Conservation (phyloP, 495 filamentous ascomycete species). For the Tuber magnatum region DNA sequence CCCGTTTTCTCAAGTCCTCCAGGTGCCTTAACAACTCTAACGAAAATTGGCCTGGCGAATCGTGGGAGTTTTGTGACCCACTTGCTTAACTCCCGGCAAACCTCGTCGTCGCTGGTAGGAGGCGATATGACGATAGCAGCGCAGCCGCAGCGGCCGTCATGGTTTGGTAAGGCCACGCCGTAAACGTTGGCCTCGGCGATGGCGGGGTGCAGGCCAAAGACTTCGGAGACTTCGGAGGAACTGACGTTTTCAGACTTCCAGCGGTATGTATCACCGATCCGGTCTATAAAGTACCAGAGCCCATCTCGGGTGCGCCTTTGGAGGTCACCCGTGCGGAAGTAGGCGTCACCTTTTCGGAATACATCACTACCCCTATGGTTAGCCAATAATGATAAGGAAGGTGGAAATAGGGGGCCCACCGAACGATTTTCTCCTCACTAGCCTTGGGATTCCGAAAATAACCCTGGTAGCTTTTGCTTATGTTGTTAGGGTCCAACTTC, state of each 20-base stretch:
- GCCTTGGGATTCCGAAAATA: slow-evolving; percentile 74
- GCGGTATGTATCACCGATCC: slow-evolving; percentile 87
- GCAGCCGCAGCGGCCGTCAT: slow-evolving; percentile 83
- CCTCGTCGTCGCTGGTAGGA: slow-evolving; percentile 44
- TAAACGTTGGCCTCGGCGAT: slow-evolving; percentile 83
- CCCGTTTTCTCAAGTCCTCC: slow-evolving; percentile 58
- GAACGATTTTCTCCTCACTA: slow-evolving; percentile 69
- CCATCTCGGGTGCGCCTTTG: slow-evolving; percentile 64
- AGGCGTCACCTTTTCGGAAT: slow-evolving; percentile 72
- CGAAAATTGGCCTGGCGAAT: slow-evolving; percentile 71
- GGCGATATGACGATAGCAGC: slow-evolving; percentile 52
- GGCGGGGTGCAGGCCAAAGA: slow-evolving; percentile 58
- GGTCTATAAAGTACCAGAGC: slow-evolving; percentile 76
- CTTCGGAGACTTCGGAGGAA: slow-evolving; percentile 73
- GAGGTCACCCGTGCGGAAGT: slow-evolving; percentile 80
- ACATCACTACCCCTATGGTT: slow-evolving; percentile 48
- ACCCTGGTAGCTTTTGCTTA: slow-evolving; percentile 66
- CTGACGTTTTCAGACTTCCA: slow-evolving; percentile 95
- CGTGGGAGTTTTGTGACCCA: slow-evolving; percentile 55
- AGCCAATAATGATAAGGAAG: not conserved
- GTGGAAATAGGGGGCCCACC: slow-evolving; percentile 26
- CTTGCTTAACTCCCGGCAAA: slow-evolving; percentile 16
- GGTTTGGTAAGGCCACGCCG: slow-evolving; percentile 70
- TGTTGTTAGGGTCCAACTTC: slow-evolving; percentile 59
- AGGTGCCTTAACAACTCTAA: slow-evolving; percentile 54